Percentiles rank a stretch among this genome's conserved stretches.
These are phyloP conservation scores for Fusarium beomiforme DNA, from an alignment of 2,329 filamentous ascomycete species.

Conservation along the genomic window DNA sequence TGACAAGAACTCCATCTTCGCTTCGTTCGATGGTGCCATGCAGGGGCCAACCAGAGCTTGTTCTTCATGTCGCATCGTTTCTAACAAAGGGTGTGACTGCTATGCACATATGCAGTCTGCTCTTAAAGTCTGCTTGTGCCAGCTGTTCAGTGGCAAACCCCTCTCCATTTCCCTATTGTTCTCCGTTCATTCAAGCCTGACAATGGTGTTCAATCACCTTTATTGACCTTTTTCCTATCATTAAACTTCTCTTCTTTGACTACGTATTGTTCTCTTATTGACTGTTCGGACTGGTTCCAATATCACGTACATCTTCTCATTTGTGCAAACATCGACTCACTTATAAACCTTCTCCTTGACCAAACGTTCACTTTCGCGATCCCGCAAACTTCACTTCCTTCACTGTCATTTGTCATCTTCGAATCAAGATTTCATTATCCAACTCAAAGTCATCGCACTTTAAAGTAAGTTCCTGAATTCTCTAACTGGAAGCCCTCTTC, in stretches of 20 bases:
- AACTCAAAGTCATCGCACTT: background rate
- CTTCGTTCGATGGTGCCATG: constrained; percentile 6
- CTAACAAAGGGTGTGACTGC: constrained; percentile 18
- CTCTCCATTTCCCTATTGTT: constrained; percentile 33
- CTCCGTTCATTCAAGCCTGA: constrained; percentile 37
- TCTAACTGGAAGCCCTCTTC: background rate
- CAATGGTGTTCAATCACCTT: constrained; percentile 44
- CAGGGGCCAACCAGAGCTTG: constrained; percentile 17
- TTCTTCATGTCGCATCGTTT: constrained; percentile 14
- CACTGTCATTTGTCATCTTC: background rate
- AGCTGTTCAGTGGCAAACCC: constrained; percentile 30
- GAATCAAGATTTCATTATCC: background rate
- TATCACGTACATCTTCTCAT: constrained; percentile 22
- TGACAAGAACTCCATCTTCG: constrained; percentile 18
- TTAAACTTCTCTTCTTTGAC: constrained; percentile 29
- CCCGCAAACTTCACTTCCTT: constrained; percentile 3
- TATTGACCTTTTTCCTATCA: constrained; percentile 36
- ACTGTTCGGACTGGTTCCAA: constrained; percentile 35
- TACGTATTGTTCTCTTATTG: constrained; percentile 21
- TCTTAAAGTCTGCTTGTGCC: constrained; percentile 42
- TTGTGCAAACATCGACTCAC: constrained; percentile 8
- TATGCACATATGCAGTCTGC: constrained; percentile 8
- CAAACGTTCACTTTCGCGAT: constrained; percentile 13
- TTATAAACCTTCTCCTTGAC: background rate
- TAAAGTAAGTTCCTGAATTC: background rate